Base-by-base conservation (phyloP, 1,284 basidiomycete species). In the Tylopilus orsonianus region DNA sequence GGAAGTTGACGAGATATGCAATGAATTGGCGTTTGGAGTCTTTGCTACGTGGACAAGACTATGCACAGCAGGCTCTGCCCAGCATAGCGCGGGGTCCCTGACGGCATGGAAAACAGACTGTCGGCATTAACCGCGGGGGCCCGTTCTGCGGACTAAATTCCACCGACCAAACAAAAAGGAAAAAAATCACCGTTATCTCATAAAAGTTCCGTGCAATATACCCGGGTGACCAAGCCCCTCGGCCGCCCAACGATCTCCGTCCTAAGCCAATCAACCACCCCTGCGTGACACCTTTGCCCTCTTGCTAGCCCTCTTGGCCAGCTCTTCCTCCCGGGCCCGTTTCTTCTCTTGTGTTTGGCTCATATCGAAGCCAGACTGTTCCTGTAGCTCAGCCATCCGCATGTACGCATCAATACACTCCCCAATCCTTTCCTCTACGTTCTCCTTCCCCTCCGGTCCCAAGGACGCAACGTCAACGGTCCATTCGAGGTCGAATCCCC, bases 401-500 rank as follows among this genome's bases (percentile, higher is more conserved):
- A 81, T 58, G 60, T 82, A 78, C 20, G 70, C 66, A 45, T 81
- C 80, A 44, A 90, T 85, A 62, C 80, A 82, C 16, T 62, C 69
- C 57, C 86, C 86, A 85, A 90, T 90, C 62, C 80, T 79, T 35
- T 67, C 60, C 62, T 87, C 83, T 4, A 87, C 66, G 16, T 58
- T 30, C 34, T 41, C 55, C 29, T 9, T 53, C 33, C 18, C 34
- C 10, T 46, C 39, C 3, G 33, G 27, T 0, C 54, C 52, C 23
- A 47, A 20, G 44, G 46, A 32, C 9, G 44, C 36, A 5, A 48
- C 48, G 14, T 64, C 61, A 13, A 67, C 58, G 8, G 55, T 57
- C 86, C 89, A 90, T 64, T 90, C 81, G 49, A 91, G 79, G 67
- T 91, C 88, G 59, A 91, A 89, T 40, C 88, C 88, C 88, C 88